These are phyloP conservation scores for Lecanicillium sp. DNA, from an alignment of 2,329 filamentous ascomycete genomes.

Conservation along the genomic window DNA sequence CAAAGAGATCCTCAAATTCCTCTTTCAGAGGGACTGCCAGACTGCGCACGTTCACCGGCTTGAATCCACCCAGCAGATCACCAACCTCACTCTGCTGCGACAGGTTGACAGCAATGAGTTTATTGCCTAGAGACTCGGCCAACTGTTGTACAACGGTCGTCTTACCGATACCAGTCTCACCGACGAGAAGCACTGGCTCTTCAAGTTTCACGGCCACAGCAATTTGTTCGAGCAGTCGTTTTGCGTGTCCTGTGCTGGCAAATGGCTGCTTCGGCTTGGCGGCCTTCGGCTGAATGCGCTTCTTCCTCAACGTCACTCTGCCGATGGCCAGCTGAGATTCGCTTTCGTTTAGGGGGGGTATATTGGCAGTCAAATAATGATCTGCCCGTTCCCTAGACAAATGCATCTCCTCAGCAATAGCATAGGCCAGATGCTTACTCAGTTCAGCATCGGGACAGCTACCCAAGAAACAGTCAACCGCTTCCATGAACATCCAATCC, in stretches of 20 bases:
- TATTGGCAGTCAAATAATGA: conserved; percentile 68
- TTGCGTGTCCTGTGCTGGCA: conserved; percentile 80
- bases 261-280: conserved; percentile 61
- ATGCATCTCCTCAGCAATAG: conserved; percentile 81
- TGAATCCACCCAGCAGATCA: conserved; percentile 94
- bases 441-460: conserved; percentile 63
- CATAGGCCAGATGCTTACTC: conserved; percentile 54
- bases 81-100: conserved; percentile 97
- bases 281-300: conserved; percentile 42
- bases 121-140: conserved; percentile 75
- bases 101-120: conserved; percentile 86
- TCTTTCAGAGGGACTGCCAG: conserved; percentile 87
- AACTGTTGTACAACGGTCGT: conserved; percentile 94
- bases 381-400: conserved; percentile 76
- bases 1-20: conserved; percentile 86
- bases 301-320: conserved; percentile 57
- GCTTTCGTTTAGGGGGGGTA: conserved; percentile 61
- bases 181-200: conserved; percentile 93
- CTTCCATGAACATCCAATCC: conserved; percentile 89
- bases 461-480: conserved; percentile 85
- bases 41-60: conserved; percentile 85
- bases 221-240: conserved; percentile 81
- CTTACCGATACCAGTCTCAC: conserved; percentile 97
- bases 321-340: conserved; percentile 57
- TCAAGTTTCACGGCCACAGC: conserved; percentile 72